phyloP scores from a whole-genome alignment of 2,329 filamentous ascomycete species.

The Esteya vermicola region DNA sequence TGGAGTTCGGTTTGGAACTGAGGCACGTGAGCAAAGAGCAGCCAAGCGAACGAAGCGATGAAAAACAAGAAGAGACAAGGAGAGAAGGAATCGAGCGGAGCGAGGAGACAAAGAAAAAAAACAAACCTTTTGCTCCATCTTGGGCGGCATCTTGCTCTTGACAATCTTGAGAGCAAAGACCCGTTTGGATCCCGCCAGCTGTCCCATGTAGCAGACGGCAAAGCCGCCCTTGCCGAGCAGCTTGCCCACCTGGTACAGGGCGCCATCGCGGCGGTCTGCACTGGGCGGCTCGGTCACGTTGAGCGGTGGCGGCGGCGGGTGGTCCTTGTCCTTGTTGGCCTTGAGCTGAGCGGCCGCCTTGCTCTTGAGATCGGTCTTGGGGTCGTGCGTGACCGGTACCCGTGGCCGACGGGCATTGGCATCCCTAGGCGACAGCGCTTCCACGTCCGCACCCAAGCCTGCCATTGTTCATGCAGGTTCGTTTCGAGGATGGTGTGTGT shows the following conservation, averaged over 20 bases:
- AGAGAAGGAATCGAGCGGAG: neutral
- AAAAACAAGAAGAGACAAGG: neutral
- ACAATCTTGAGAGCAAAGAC: constrained; percentile 71
- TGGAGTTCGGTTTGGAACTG: constrained; percentile 75
- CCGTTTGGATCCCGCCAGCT: constrained; percentile 50
- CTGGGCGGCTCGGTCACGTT: constrained; percentile 50
- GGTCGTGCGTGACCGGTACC: constrained; percentile 26
- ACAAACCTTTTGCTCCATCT: constrained; percentile 69
- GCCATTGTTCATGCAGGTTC: constrained; percentile 20
- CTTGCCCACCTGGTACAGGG: constrained; percentile 59
- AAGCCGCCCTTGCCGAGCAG: constrained; percentile 71
- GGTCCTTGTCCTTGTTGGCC: constrained; percentile 49
- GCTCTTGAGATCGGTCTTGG: constrained; percentile 40
- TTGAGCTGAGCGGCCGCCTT: constrained; percentile 38
- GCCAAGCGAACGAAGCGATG: neutral
- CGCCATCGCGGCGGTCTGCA: constrained; percentile 53
- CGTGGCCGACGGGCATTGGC: constrained; percentile 44
- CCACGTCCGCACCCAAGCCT: constrained; percentile 40
- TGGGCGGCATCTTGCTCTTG: constrained; percentile 66
- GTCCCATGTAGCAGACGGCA: constrained; percentile 65
- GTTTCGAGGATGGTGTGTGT: neutral
- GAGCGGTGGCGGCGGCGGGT: constrained; percentile 48
- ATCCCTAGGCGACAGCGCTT: constrained; percentile 51
- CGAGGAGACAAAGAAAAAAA: neutral
- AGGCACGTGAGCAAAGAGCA: neutral